A percentile compares a stretch with the other conserved stretches of the same genome.
phyloP scores from a whole-genome alignment of 2,329 filamentous ascomycete genomes.

The Monilinia vaccinii-corymbosi region DNA sequence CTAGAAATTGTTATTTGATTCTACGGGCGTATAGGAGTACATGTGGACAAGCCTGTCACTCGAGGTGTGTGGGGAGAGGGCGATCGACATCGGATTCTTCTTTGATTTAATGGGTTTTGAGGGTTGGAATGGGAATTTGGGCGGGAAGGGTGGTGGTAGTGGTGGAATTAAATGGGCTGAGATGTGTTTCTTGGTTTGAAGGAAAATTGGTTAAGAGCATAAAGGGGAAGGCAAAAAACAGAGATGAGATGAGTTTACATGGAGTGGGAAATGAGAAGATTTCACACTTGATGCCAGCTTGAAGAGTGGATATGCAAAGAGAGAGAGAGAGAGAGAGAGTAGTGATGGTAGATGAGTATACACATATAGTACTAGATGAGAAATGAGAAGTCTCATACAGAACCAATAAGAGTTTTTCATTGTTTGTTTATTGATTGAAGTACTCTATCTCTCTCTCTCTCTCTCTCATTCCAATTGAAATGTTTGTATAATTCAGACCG shows the following conservation, averaged over 20 bases:
- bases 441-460: too few species aligned
- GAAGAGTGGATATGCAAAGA: background rate
- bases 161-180: background rate
- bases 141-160: too few species aligned
- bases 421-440: too few species aligned
- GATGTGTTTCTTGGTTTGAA: background rate
- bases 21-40: constrained; percentile 2
- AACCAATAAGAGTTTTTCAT: too few species aligned
- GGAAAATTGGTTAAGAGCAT: background rate
- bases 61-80: background rate
- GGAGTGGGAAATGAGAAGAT: background rate
- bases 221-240: background rate
- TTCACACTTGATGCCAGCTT: background rate
- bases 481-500: too few species aligned
- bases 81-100: background rate
- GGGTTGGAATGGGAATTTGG: background rate
- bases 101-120: background rate
- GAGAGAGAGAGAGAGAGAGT: background rate
- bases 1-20: constrained; percentile 4
- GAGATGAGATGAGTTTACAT: background rate
- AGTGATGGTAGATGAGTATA: background rate
- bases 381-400: too few species aligned
- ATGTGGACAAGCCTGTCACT: background rate
- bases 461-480: too few species aligned
- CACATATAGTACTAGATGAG: background rate